Conservation (phyloP, 805 yeast genomes). For the Candida glaebosa region DNA sequence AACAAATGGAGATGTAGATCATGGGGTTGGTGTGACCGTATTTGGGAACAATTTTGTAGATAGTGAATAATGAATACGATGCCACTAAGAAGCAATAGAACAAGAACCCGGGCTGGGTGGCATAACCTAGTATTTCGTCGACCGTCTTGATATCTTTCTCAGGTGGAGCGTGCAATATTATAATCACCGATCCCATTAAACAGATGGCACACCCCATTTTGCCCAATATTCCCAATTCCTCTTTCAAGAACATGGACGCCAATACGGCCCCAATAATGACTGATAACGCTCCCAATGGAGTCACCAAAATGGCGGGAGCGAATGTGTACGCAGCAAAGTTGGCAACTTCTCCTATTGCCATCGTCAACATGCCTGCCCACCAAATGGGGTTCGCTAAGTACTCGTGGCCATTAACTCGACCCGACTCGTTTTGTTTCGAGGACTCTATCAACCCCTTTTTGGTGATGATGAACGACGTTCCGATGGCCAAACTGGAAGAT, state of each 20-base stretch:
- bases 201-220: slow-evolving; percentile 93
- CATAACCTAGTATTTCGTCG: slow-evolving; percentile 80
- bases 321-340: slow-evolving; percentile 93
- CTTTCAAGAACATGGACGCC: slow-evolving; percentile 81
- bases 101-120: slow-evolving; percentile 73
- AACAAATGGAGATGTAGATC: slow-evolving; percentile 86
- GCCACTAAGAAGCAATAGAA: slow-evolving; percentile 62
- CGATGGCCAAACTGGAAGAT: slow-evolving; percentile 84
- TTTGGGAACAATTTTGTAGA: slow-evolving; percentile 76
- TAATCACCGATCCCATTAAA: slow-evolving; percentile 80
- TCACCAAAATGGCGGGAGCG: slow-evolving; percentile 90
- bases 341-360: slow-evolving; percentile 91
- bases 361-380: slow-evolving; percentile 90
- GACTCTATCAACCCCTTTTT: slow-evolving; percentile 81
- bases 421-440: slow-evolving; percentile 46
- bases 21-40: slow-evolving; percentile 81
- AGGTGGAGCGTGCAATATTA: slow-evolving; percentile 90
- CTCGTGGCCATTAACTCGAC: slow-evolving; percentile 64
- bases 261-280: slow-evolving; percentile 90
- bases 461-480: slow-evolving; percentile 85
- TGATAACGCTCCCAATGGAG: slow-evolving; percentile 87
- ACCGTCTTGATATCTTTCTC: slow-evolving; percentile 86
- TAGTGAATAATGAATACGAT: slow-evolving; percentile 70
- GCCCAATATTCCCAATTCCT: slow-evolving; percentile 83
- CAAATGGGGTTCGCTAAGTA: slow-evolving; percentile 83